phyloP scores from a whole-genome alignment of 257 asterid species.

The Parsonsia alboflavescens region DNA sequence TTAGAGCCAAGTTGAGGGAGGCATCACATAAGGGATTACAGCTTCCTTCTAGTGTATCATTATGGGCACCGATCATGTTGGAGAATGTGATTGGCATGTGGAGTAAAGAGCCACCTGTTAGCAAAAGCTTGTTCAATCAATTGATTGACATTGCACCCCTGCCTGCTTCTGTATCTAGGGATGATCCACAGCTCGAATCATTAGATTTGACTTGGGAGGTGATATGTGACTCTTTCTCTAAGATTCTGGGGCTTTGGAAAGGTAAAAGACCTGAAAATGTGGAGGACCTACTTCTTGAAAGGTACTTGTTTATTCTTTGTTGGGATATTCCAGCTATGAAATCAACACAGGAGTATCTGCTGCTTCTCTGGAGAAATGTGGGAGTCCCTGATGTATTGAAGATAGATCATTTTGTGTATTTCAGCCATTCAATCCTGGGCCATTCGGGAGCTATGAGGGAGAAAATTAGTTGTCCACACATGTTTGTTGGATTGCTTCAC shows the following conservation, averaged over 20 bases:
- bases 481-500: slow-evolving; percentile 56
- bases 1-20: slow-evolving; percentile 77
- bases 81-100: slow-evolving; percentile 39
- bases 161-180: slow-evolving; percentile 59
- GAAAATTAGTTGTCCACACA: slow-evolving; percentile 37
- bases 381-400: slow-evolving; percentile 41
- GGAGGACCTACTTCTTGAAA: slow-evolving; percentile 79
- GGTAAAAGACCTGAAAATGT: slow-evolving; percentile 55
- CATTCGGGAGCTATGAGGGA: slow-evolving; percentile 29
- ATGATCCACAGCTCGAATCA: slow-evolving; percentile 35
- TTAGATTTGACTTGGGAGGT: slow-evolving; percentile 59
- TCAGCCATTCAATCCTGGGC: slow-evolving; percentile 51
- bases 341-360: slow-evolving; percentile 38
- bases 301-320: slow-evolving; percentile 87
- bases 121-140: slow-evolving; percentile 55
- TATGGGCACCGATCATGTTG: slow-evolving; percentile 66
- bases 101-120: slow-evolving; percentile 39
- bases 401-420: slow-evolving; percentile 49
- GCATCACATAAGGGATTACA: slow-evolving; percentile 31
- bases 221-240: slow-evolving; percentile 42
- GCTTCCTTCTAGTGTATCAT: slow-evolving; percentile 37
- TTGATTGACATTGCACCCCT: slow-evolving; percentile 71
- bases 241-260: slow-evolving; percentile 68
- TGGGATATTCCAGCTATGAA: slow-evolving; percentile 66
- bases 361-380: slow-evolving; percentile 30